A percentile compares a stretch with the other conserved stretches of the same genome.
Conservation (phyloP, 331 rosid species). For the Rosa hybrid region DNA sequence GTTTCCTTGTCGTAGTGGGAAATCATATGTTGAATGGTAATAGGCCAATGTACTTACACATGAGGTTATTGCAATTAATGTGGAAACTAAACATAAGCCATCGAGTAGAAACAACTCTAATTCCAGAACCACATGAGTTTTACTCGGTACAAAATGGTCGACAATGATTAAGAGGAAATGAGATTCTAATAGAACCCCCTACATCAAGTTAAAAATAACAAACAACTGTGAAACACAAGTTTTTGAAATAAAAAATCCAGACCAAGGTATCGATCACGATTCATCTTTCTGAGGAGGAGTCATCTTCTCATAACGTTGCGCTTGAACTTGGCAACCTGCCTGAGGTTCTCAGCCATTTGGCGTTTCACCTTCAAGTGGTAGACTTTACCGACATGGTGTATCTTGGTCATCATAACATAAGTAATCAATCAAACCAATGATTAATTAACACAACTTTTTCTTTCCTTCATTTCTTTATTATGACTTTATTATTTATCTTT, state of each 20-base stretch:
- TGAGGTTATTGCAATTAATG: neutral
- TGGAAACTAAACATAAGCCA: neutral
- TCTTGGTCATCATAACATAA: constrained; percentile 41
- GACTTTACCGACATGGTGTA: constrained; percentile 49
- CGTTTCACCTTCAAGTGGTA: constrained; percentile 51
- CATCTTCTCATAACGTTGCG: constrained; percentile 40
- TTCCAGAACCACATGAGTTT: neutral
- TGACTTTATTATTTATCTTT: too few species aligned
- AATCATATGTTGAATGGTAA: too few species aligned
- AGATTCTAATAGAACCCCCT: neutral
- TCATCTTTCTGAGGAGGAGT: constrained; percentile 17
- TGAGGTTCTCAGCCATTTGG: constrained; percentile 42
- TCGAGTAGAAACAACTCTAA: neutral
- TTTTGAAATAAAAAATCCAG: neutral
- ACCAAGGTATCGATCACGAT: neutral
- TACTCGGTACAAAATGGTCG: neutral
- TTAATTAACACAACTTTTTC: too few species aligned
- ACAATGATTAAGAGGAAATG: neutral
- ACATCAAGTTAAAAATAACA: neutral
- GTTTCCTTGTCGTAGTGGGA: too few species aligned
- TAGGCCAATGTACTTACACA: too few species aligned
- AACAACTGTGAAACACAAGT: neutral
- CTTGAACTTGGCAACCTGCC: constrained; percentile 51
- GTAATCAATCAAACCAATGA: too few species aligned
- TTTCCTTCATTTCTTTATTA: too few species aligned